phyloP scores from a whole-genome alignment of 345 rosid genomes.

The Noccaea bulbosa region DNA sequence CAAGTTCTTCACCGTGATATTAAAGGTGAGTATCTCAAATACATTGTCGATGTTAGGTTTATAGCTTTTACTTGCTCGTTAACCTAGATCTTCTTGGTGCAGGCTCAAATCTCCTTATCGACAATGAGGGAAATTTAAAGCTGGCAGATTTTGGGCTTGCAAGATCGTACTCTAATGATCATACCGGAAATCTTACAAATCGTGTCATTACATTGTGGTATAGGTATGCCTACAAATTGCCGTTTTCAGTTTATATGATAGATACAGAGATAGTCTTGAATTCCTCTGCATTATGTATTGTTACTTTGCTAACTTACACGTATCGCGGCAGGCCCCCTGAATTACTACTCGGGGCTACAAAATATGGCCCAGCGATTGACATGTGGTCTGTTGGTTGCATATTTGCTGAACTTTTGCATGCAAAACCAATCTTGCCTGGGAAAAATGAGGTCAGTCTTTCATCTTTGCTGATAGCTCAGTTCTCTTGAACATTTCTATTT shows the following conservation, averaged over 20 bases:
- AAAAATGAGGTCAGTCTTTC: slow-evolving; percentile 70
- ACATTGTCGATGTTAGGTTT: not conserved
- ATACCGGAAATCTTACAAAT: slow-evolving; percentile 84
- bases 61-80: slow-evolving; percentile 5
- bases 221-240: slow-evolving; percentile 55
- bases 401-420: slow-evolving; percentile 94
- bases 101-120: slow-evolving; percentile 98
- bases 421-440: slow-evolving; percentile 93
- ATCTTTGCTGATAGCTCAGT: slow-evolving; percentile 14
- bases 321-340: slow-evolving; percentile 80
- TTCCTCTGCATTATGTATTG: slow-evolving; percentile 17
- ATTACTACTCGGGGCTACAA: slow-evolving; percentile 93
- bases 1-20: slow-evolving; percentile 99
- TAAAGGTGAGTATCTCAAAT: slow-evolving; percentile 59
- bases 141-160: slow-evolving; percentile 99
- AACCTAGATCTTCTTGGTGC: slow-evolving; percentile 36
- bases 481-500: not conserved
- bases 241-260: not conserved
- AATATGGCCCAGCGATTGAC: slow-evolving; percentile 95
- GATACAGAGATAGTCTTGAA: slow-evolving; percentile 1
- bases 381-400: slow-evolving; percentile 99
- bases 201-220: slow-evolving; percentile 99
- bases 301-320: slow-evolving; percentile 23
- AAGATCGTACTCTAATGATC: slow-evolving; percentile 81
- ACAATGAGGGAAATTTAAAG: slow-evolving; percentile 95